A percentile compares a stretch with the other conserved stretches of the same genome.
Evolutionary conservation across 179 eudicot species (phyloP).

Genomic region (Drosera spatulata): DNA sequence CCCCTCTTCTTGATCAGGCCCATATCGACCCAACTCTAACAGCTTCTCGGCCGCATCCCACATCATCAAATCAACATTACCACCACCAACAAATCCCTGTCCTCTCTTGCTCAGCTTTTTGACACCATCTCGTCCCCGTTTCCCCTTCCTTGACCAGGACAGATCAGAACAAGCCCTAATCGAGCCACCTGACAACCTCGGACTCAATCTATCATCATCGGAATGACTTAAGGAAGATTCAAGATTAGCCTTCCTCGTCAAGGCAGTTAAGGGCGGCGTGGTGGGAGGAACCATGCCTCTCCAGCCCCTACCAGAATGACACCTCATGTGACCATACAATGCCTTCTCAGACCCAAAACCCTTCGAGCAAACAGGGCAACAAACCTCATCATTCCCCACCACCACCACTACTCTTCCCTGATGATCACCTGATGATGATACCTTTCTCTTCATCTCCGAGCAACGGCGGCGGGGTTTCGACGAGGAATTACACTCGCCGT

Average conservation of each 20-base stretch:
- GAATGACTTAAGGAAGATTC: too few species aligned
- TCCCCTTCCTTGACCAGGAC: too few species aligned
- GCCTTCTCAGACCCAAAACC: slow-evolving; percentile 3
- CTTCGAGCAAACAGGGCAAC: slow-evolving; percentile 3
- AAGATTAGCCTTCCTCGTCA: neutral
- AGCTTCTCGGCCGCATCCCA: too few species aligned
- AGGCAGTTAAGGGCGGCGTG: neutral
- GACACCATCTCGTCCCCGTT: too few species aligned
- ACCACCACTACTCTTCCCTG: neutral
- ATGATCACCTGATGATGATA: neutral
- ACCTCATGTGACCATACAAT: slow-evolving; percentile 15
- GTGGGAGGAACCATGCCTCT: slow-evolving; percentile 11
- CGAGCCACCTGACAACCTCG: too few species aligned
- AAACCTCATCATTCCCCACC: neutral
- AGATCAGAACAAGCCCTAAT: too few species aligned
- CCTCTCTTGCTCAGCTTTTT: too few species aligned
- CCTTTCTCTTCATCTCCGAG: neutral
- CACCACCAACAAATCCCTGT: too few species aligned
- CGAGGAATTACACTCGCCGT: neutral
- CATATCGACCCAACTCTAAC: too few species aligned
- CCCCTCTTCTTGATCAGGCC: slow-evolving; percentile 17
- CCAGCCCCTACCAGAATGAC: slow-evolving; percentile 10
- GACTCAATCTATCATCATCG: too few species aligned
- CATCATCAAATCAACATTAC: too few species aligned
- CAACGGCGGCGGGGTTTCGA: neutral